Evolutionary conservation across 1,284 basidiomycete species (phyloP).

Genomic region (Ustilago trichophora): DNA sequence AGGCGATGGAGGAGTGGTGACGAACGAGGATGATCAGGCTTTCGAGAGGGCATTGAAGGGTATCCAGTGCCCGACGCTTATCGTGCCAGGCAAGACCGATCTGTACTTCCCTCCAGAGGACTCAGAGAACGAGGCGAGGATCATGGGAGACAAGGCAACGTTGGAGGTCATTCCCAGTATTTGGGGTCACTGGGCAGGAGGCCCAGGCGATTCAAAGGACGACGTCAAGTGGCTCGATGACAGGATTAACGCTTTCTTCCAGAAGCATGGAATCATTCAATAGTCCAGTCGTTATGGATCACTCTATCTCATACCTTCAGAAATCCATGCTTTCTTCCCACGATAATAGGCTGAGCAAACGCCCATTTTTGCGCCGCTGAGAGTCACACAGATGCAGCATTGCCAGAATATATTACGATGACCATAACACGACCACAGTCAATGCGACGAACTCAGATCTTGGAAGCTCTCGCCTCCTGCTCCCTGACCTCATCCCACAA

Average conservation of each 20-base stretch:
- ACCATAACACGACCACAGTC: no score
- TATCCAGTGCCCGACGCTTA: conserved; percentile 37
- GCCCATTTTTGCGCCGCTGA: no score
- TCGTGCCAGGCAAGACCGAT: conserved; percentile 42
- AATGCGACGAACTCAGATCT: conserved; percentile 17
- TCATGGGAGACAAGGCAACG: conserved; percentile 33
- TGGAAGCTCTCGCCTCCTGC: conserved; percentile 31
- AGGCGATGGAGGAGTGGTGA: conserved; percentile 17
- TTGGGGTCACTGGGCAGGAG: conserved; percentile 54
- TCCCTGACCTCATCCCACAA: conserved; percentile 49
- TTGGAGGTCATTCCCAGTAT: conserved; percentile 47
- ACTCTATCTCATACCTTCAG: no score
- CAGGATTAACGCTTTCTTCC: conserved; percentile 27
- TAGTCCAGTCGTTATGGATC: no score
- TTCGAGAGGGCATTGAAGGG: conserved; percentile 38
- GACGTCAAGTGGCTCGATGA: conserved; percentile 48
- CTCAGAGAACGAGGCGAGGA: conserved; percentile 24
- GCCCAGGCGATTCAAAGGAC: conserved; percentile 36
- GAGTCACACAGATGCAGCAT: no score
- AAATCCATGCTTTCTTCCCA: no score
- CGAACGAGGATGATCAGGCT: conserved; percentile 30
- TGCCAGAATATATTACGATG: no score
- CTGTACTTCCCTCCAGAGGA: conserved; percentile 58
- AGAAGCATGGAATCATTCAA: conserved; percentile 23
- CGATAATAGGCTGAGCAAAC: no score